Evolutionary conservation across 768 basidiomycete genomes (phyloP).

Genomic region (Tricholoma terreum): DNA sequence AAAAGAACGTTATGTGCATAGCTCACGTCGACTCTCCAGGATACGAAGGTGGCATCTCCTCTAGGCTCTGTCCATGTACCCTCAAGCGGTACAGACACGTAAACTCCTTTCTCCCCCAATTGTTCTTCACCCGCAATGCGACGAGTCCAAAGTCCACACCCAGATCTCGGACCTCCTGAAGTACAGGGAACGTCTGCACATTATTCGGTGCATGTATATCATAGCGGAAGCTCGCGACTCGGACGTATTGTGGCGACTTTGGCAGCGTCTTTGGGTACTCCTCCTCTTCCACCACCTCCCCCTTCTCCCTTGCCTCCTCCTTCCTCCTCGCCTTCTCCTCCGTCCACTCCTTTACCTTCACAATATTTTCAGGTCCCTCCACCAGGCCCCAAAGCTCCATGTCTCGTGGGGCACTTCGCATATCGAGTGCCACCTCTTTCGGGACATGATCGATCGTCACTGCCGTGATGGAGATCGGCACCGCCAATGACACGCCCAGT

Average conservation of each 20-base stretch:
- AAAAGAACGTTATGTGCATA: not conserved
- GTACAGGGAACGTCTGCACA: constrained; percentile 80
- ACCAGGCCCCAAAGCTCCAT: constrained; percentile 93
- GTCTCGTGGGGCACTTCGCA: constrained; percentile 74
- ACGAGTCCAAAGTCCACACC: constrained; percentile 85
- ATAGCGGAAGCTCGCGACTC: constrained; percentile 69
- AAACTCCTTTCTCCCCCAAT: constrained; percentile 81
- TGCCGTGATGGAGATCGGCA: constrained; percentile 68
- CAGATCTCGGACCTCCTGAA: constrained; percentile 60
- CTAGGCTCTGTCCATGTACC: constrained; percentile 65
- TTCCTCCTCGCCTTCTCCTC: constrained; percentile 38
- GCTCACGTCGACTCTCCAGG: constrained; percentile 23
- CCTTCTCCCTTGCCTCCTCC: constrained; percentile 30
- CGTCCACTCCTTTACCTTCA: constrained; percentile 55
- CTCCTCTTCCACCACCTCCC: constrained; percentile 30
- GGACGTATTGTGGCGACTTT: constrained; percentile 47
- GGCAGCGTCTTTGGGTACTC: constrained; percentile 50
- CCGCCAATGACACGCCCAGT: constrained; percentile 76
- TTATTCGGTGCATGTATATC: constrained; percentile 53
- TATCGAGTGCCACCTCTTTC: constrained; percentile 75
- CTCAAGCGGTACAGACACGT: constrained; percentile 90
- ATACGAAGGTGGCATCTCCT: constrained; percentile 36
- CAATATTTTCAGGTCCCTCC: constrained; percentile 71
- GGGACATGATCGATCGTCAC: constrained; percentile 90
- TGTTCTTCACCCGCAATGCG: constrained; percentile 72